Percentiles rank a stretch among this genome's conserved stretches.
Evolutionary conservation across 257 asterid genomes (phyloP).

Genomic region (Nicotiana benthamiana): DNA sequence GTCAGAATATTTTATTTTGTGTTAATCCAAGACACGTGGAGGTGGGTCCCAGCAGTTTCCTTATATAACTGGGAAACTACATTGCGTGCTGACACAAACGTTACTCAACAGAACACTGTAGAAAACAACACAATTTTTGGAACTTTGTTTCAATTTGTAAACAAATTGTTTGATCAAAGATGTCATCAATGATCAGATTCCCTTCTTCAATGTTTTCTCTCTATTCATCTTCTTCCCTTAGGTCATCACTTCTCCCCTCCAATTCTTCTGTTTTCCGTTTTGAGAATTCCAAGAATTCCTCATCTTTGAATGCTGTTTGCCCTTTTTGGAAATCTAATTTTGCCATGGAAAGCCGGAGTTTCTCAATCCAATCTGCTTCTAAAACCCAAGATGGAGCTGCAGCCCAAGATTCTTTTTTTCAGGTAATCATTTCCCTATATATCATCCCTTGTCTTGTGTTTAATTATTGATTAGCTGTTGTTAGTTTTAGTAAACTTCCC

Average conservation of each 20-base stretch:
- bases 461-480: background rate
- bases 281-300: constrained; percentile 17
- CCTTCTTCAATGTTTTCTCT: background rate
- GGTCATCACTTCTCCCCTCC: constrained; percentile 16
- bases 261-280: constrained; percentile 18
- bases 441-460: background rate
- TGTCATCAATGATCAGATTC: background rate
- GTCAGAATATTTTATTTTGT: no score
- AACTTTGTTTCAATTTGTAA: background rate
- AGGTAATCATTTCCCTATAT: constrained; percentile 26
- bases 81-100: background rate
- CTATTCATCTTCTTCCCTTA: constrained; percentile 4
- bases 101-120: background rate
- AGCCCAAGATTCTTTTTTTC: constrained; percentile 23
- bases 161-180: background rate
- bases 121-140: background rate
- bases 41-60: background rate
- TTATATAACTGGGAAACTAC: background rate
- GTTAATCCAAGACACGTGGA: background rate
- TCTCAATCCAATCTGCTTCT: constrained; percentile 41
- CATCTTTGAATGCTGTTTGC: background rate
- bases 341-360: constrained; percentile 12
- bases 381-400: constrained; percentile 17
- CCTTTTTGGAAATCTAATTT: constrained; percentile 6
- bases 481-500: background rate